Evolutionary conservation across 2,329 filamentous ascomycete genomes (phyloP), one percentile per base, ranked within the genome.

Genomic region (Plenodomus biglobosus): DNA sequence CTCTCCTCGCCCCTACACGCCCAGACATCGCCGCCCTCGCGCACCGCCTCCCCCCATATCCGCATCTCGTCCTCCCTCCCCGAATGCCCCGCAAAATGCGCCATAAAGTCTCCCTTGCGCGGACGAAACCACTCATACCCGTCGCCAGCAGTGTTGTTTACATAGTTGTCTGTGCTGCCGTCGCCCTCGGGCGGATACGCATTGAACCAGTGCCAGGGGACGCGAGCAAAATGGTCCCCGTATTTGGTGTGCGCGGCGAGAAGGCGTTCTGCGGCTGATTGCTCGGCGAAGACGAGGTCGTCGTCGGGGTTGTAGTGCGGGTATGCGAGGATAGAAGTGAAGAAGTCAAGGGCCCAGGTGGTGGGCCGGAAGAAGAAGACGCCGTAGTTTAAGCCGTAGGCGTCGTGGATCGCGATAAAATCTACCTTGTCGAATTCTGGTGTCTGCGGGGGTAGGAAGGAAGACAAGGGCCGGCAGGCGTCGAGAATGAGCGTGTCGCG

Each of bases 181-280:
- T 24, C 10, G 40, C 72, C 64, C 18, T 52, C 51, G 40, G 27
- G 13, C 13, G 27, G 27, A 32, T 75, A 76, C 1, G 71, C 71
- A 49, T 76, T 77, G 59, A 76, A 75, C 73, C 72, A 76, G 8
- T 74, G 56, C 49, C 75, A 73, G 11, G 74, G 73, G 36, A 71
- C 67, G 24, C 68, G 58, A 11, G 27, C 27, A 32, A 32, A 32
- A 15, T 32, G 27, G 8, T 10, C 8, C 13, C 15, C 13, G 3
- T 32, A 6, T 6, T 32, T 11, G 27, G 13, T 32, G 27, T 57
- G 53, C 30, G 71, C 65, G n/a, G 61, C 52, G 37, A 75, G 58
- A 11, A 75, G 59, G 2, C 60, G 53, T 38, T 71, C 67, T 71
- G 76, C 75, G 3, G 74, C 74, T 2, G 65, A 68, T 46, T 76